Evolutionary conservation across 1,139 yeast species (phyloP), one percentile per base, ranked within the genome.

Genomic region (Citeromyces hawaiiensis): DNA sequence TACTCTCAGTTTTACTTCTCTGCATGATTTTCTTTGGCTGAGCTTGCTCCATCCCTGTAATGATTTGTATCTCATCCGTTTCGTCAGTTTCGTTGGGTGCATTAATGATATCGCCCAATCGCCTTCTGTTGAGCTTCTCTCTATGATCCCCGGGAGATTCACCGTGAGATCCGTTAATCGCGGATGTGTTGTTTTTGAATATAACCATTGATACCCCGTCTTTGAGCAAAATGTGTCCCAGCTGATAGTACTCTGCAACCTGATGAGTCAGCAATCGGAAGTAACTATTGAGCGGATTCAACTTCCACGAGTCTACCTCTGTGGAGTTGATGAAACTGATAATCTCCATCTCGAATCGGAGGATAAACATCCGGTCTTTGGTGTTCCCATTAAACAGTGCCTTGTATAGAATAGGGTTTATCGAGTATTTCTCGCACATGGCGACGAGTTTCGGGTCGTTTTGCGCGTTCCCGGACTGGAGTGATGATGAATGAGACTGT

Each of bases 201-300:
- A 61, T 48, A n/a, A 61, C 61, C 47, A 73, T 69, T 10, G 74
- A 61, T 31, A 58, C 59, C 7, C 72, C 73, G 43, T 65, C 72
- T 36, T 63, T 63, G 23, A 68, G 61, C 25, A 71, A 48, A 5
- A 64, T 63, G 47, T 75, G 82, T 14, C 72, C 74, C 41, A 81
- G 55, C 21, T 65, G 61, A 51, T 80, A 79, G 53, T 78, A 78
- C 34, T 76, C 81, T 13, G 87, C 83, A 27, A 79, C 58, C 45
- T 80, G 82, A 54, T 81, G 87, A 1, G 80, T 68, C 40, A 81
- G 56, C 33, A 81, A 58, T 46, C 88, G 59, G 48, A 74, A 77
- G 53, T 76, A 81, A 2, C 85, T 76, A 54, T 81, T 81, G 65
- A 74, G 64, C 21, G 67, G 77, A 52, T 67, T 58, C 49, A 73